phyloP scores from a whole-genome alignment of 2,329 filamentous ascomycete species.

The Cladosporium austrohemisphaericum region DNA sequence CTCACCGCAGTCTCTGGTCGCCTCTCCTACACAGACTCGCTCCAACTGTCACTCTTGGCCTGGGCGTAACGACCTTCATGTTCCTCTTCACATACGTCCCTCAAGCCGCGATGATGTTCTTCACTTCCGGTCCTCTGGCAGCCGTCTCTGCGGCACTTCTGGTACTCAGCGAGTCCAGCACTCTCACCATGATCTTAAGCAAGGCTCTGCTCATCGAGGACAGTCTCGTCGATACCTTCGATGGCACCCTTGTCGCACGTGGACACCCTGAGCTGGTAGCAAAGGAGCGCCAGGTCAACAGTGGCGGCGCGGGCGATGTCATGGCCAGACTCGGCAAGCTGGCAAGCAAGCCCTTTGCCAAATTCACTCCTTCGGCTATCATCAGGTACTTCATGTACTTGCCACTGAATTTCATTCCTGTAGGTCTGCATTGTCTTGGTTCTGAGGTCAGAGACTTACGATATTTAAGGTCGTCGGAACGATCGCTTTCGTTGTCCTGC shows the following conservation, averaged over 20 bases:
- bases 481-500: conserved; percentile 70
- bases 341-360: conserved; percentile 52
- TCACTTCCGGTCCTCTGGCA: conserved; percentile 80
- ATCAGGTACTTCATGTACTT: conserved; percentile 80
- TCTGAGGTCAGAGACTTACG: conserved; percentile 20
- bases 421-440: neutral
- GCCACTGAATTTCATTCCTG: conserved; percentile 85
- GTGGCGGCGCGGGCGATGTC: conserved; percentile 46
- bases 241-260: conserved; percentile 60
- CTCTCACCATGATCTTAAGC: conserved; percentile 51
- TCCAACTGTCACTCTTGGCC: conserved; percentile 65
- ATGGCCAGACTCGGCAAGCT: conserved; percentile 56
- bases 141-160: conserved; percentile 69
- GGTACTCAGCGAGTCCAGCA: conserved; percentile 51
- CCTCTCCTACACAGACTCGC: conserved; percentile 56
- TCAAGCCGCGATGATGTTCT: conserved; percentile 74
- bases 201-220: conserved; percentile 76
- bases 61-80: conserved; percentile 59
- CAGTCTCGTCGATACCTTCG: conserved; percentile 82
- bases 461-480: conserved; percentile 65
- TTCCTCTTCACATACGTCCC: conserved; percentile 84
- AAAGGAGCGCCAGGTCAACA: conserved; percentile 69
- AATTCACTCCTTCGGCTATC: conserved; percentile 56
- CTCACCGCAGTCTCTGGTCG: conserved; percentile 56
- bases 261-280: conserved; percentile 62